Evolutionary conservation across 2,329 filamentous ascomycete species (phyloP).

Genomic region (Ciborinia camelliae): DNA sequence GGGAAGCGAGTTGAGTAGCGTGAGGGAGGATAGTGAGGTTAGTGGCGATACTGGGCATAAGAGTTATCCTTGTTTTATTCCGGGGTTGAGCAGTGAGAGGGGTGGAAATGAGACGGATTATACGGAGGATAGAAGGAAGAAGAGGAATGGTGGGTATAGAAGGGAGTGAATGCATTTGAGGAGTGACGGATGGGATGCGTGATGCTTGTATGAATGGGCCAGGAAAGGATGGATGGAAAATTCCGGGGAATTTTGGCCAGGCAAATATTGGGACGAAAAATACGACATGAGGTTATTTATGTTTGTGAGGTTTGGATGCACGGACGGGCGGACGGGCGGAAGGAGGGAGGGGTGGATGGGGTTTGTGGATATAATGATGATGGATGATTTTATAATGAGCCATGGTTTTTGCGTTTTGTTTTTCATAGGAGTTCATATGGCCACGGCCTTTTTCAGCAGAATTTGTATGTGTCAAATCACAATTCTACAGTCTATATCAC

Average conservation of each 20-base stretch:
- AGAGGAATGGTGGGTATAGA: slow-evolving; percentile 26
- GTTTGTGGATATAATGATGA: neutral
- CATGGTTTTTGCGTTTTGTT: neutral
- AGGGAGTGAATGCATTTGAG: neutral
- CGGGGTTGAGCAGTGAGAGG: slow-evolving; percentile 31
- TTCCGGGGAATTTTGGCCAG: neutral
- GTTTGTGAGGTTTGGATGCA: neutral
- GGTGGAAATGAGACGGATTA: slow-evolving; percentile 31
- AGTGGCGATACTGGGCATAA: slow-evolving; percentile 37
- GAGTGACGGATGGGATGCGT: neutral
- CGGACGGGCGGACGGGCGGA: neutral
- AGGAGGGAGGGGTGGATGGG: neutral
- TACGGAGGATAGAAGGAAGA: slow-evolving; percentile 35
- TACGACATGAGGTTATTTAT: neutral
- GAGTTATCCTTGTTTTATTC: slow-evolving; percentile 38
- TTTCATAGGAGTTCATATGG: neutral
- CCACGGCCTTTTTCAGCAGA: slow-evolving; percentile 2
- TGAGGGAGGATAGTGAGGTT: slow-evolving; percentile 25
- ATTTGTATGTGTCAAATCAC: slow-evolving; percentile 6
- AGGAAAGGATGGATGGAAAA: neutral
- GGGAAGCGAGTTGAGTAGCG: slow-evolving; percentile 23
- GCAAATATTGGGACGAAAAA: slow-evolving; percentile 2
- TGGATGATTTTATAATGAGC: slow-evolving; percentile 4
- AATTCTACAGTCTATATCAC: no score
- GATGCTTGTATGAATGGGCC: slow-evolving; percentile 2